These are phyloP conservation scores for Scortechinia acanthostroma DNA, from an alignment of 2,329 filamentous ascomycete genomes.

Conservation along the genomic window DNA sequence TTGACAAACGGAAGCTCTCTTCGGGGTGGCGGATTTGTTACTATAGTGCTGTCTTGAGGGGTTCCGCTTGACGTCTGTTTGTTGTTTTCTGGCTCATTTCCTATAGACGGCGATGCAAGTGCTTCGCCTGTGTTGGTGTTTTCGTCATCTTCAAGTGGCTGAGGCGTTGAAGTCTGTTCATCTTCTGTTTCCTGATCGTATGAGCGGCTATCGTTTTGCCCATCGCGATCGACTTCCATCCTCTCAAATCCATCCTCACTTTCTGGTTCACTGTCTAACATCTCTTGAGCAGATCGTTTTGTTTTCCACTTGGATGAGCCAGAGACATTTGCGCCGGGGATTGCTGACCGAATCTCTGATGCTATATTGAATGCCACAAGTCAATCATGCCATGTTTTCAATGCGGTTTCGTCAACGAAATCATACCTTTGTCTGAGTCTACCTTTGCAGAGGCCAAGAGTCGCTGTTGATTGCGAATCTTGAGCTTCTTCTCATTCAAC, in stretches of 20 bases:
- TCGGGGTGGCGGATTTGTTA: conserved; percentile 23
- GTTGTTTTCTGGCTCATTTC: not conserved
- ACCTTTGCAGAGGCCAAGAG: conserved; percentile 39
- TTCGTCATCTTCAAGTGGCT: conserved; percentile 20
- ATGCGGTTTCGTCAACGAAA: conserved; percentile 10
- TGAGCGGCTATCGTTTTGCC: conserved; percentile 4
- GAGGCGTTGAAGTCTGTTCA: conserved; percentile 15
- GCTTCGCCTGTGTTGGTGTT: conserved; percentile 16
- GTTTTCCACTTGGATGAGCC: too few species aligned
- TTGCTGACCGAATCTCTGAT: not conserved
- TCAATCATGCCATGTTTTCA: not conserved
- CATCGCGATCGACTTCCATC: conserved; percentile 20
- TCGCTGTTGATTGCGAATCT: conserved; percentile 54
- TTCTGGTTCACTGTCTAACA: conserved; percentile 10
- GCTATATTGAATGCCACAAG: conserved; percentile 1
- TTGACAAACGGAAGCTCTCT: conserved; percentile 29
- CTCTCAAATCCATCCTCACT: conserved; percentile 23
- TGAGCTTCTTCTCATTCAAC: conserved; percentile 57
- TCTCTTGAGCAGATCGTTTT: conserved; percentile 10
- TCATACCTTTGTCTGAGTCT: conserved; percentile 20
- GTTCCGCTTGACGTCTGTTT: too few species aligned
- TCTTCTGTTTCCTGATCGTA: conserved; percentile 14
- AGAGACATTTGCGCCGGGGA: conserved; percentile 6
- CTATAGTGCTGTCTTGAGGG: too few species aligned
- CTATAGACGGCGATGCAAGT: not conserved